Percentiles rank a stretch among this genome's conserved stretches.
Evolutionary conservation across 2,329 filamentous ascomycete species (phyloP).

Genomic region (Aspergillus terreus): DNA sequence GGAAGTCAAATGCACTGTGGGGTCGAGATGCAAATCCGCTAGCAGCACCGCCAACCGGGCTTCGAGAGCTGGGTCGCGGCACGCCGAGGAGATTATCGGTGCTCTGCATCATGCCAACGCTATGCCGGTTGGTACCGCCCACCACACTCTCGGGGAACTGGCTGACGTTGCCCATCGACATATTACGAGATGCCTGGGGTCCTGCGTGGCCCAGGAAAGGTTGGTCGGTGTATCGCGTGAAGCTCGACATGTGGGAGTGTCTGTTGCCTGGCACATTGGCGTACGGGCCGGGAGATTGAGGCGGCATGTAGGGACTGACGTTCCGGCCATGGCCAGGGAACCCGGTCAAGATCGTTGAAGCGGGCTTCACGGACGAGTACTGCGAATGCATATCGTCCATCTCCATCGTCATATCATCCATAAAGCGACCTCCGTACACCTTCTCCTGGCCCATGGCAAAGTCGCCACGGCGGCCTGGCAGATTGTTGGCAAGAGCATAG

Average conservation of each 20-base stretch:
- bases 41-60: conserved; percentile 42
- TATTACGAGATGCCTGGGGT: conserved; percentile 46
- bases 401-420: conserved; percentile 73
- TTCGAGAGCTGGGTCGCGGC: conserved; percentile 39
- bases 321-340: conserved; percentile 64
- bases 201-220: conserved; percentile 33
- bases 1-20: conserved; percentile 56
- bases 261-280: conserved; percentile 48
- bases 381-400: conserved; percentile 98
- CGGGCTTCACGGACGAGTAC: conserved; percentile 85
- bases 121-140: conserved; percentile 36
- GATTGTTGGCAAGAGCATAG: conserved; percentile 79
- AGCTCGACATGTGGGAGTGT: conserved; percentile 68
- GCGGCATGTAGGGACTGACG: conserved; percentile 68
- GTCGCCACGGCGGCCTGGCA: conserved; percentile 83
- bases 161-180: conserved; percentile 58
- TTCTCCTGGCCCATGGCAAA: conserved; percentile 61
- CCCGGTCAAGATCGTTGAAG: conserved; percentile 81
- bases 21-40: conserved; percentile 45
- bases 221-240: conserved; percentile 63
- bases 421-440: conserved; percentile 56
- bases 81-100: conserved; percentile 43
- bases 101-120: conserved; percentile 41
- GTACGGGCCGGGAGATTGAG: conserved; percentile 73
- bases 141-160: conserved; percentile 39